Evolutionary conservation across 106 monocot genomes (phyloP), one percentile per base, ranked within the genome.

Genomic region (Dendrobium catenatum): DNA sequence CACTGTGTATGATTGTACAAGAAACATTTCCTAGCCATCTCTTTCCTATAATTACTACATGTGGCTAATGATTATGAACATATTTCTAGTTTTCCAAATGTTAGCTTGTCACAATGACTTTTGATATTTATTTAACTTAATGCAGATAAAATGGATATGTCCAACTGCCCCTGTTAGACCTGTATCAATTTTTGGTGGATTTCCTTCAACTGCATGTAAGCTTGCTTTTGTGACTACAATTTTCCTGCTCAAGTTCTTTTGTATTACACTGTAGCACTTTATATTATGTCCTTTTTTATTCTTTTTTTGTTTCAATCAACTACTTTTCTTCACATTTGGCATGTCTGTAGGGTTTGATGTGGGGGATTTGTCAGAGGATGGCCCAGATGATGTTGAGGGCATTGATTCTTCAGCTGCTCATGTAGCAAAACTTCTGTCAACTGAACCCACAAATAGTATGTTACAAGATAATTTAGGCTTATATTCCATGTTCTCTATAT

Each of bases 91-190:
- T 46, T 75, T 75, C 75, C 44, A 18, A 76, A 9, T 76, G 48
- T 26, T 49, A 24, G 4, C 26, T 76, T 76, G 46, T 42, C 17
- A 17, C 75, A 46, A 1, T 24, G 48, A 44, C 24, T 24, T 37
- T 47, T 47, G 15, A 13, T 49, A 26, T 49, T 47, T 76, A 31
- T 77, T 73, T 54, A 19, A 46, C 51, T 68, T 31, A 24, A 24
- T 83, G 43, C 86, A 99, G 99, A 91, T 99, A 67, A 99, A 99
- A 82, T 99, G 95, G 95, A 99, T 99, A 64, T 99, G 99, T 77
- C 95, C 99, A 40, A 99, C 99, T 79, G 95, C 99, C 31, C 93
- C 99, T 79, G 89, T 93, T 55, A 78, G 95, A 79, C 99, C 95
- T 41, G 90, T 95, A 56, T 64, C 93, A 42, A 43, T 93, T 51